Evolutionary conservation across 2,329 filamentous ascomycete species (phyloP).

Genomic region (Diaporthe amygdali): DNA sequence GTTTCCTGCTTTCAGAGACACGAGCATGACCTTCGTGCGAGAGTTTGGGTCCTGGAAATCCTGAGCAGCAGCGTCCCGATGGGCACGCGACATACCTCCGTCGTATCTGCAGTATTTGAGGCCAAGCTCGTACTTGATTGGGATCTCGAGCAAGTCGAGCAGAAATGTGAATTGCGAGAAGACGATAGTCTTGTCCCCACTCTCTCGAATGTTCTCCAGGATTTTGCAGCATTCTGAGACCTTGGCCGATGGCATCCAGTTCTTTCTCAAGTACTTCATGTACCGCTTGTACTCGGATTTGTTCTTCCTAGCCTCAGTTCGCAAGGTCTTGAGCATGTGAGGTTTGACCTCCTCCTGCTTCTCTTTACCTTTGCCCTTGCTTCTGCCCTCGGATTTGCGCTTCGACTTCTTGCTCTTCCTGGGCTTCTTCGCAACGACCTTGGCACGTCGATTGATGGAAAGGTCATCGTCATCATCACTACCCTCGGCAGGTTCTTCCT

Average conservation of each 20-base stretch:
- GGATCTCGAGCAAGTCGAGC: conserved; percentile 78
- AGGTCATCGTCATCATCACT: conserved; percentile 28
- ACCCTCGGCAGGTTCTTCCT: conserved; percentile 28
- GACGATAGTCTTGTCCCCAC: conserved; percentile 77
- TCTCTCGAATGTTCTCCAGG: conserved; percentile 51
- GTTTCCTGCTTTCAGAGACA: conserved; percentile 82
- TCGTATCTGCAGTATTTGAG: conserved; percentile 74
- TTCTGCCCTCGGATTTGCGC: conserved; percentile 45
- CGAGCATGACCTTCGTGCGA: conserved; percentile 71
- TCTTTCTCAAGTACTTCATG: conserved; percentile 68
- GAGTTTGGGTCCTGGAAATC: conserved; percentile 64
- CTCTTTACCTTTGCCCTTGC: conserved; percentile 48
- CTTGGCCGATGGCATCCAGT: conserved; percentile 78
- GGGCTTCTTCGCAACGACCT: conserved; percentile 34
- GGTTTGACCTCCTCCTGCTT: conserved; percentile 46
- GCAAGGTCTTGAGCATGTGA: conserved; percentile 51
- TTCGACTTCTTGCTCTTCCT: conserved; percentile 36
- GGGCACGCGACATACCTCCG: conserved; percentile 71
- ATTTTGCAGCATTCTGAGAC: conserved; percentile 73
- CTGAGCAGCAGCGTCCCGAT: conserved; percentile 70
- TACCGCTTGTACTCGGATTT: conserved; percentile 71
- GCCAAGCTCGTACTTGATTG: conserved; percentile 58
- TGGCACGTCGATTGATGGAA: not conserved
- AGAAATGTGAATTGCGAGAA: conserved; percentile 84
- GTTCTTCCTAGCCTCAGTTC: conserved; percentile 69